Conservation (phyloP, 371 early-diverging fungal genomes). For the Synchytrium microbalum region DNA sequence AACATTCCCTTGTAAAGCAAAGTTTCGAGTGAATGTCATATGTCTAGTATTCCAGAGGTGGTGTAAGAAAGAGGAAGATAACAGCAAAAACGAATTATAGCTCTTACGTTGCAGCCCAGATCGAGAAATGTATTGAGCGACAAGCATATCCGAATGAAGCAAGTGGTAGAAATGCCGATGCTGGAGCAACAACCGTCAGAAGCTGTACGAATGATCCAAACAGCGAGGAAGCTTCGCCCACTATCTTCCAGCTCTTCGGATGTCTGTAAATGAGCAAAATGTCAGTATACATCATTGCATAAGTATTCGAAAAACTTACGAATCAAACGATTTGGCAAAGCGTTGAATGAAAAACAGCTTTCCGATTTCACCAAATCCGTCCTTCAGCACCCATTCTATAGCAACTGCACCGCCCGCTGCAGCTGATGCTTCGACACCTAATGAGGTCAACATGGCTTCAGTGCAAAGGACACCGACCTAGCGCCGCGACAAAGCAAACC, state of each 20-base stretch:
- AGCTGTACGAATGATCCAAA: conserved; percentile 54
- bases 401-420: conserved; percentile 61
- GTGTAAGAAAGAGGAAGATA: too few relatives aligned
- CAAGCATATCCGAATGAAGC: conserved; percentile 56
- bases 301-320: too few relatives aligned
- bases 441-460: conserved; percentile 60
- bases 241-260: conserved; percentile 67
- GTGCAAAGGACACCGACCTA: conserved; percentile 59
- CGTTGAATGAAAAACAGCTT: conserved; percentile 65
- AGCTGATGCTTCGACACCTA: conserved; percentile 45
- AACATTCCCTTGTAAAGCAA: conserved; percentile 56
- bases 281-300: too few relatives aligned
- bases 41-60: too few relatives aligned
- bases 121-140: conserved; percentile 54
- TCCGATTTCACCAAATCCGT: conserved; percentile 60
- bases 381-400: conserved; percentile 67
- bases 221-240: conserved; percentile 31
- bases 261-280: conserved; percentile 41
- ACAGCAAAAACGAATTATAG: too few relatives aligned
- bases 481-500: too few relatives aligned
- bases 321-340: conserved; percentile 60
- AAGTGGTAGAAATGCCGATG: conserved; percentile 48
- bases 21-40: conserved; percentile 66
- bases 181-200: conserved; percentile 44
- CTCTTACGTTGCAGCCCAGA: conserved; percentile 51